phyloP scores from a whole-genome alignment of 2,329 filamentous ascomycete species.

The Aspergillus alliaceus region DNA sequence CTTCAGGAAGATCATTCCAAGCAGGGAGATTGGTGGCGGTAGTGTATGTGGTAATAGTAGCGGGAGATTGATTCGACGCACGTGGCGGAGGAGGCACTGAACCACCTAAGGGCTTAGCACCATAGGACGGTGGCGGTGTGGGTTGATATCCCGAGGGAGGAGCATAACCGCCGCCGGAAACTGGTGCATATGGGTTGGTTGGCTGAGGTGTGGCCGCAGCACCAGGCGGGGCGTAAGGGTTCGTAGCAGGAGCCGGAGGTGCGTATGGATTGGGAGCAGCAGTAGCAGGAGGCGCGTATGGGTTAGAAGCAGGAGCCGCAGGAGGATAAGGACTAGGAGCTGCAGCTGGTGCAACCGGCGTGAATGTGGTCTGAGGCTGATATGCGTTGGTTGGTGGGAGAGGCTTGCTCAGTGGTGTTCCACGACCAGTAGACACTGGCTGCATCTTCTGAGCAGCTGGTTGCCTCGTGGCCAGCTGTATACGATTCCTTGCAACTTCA shows the following conservation, averaged over 20 bases:
- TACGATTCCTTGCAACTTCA: conserved; percentile 79
- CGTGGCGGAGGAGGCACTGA: conserved; percentile 62
- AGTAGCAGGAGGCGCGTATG: conserved; percentile 50
- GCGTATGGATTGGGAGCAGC: conserved; percentile 37
- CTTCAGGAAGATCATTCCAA: conserved; percentile 95
- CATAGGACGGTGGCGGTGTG: conserved; percentile 47
- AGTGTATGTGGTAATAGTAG: conserved; percentile 62
- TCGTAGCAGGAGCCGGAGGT: conserved; percentile 20
- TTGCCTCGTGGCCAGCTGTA: conserved; percentile 79
- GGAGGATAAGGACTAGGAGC: conserved; percentile 42
- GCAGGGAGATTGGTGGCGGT: conserved; percentile 70
- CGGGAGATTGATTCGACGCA: conserved; percentile 65
- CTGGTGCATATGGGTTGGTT: conserved; percentile 32
- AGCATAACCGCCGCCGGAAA: conserved; percentile 32
- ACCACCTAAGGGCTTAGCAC: conserved; percentile 45
- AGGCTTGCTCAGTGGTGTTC: conserved; percentile 42
- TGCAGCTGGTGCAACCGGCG: conserved; percentile 32
- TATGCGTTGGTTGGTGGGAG: conserved; percentile 38
- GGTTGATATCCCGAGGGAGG: conserved; percentile 57
- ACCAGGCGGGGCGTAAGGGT: conserved; percentile 31
- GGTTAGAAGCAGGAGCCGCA: conserved; percentile 42
- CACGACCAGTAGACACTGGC: conserved; percentile 40
- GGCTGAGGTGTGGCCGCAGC: conserved; percentile 10
- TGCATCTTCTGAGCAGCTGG: conserved; percentile 44
- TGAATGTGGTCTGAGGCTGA: conserved; percentile 36